These are phyloP conservation scores for Hemisphaericaspora xylofermentans DNA, from an alignment of 1,139 yeast species.

Conservation along the genomic window DNA sequence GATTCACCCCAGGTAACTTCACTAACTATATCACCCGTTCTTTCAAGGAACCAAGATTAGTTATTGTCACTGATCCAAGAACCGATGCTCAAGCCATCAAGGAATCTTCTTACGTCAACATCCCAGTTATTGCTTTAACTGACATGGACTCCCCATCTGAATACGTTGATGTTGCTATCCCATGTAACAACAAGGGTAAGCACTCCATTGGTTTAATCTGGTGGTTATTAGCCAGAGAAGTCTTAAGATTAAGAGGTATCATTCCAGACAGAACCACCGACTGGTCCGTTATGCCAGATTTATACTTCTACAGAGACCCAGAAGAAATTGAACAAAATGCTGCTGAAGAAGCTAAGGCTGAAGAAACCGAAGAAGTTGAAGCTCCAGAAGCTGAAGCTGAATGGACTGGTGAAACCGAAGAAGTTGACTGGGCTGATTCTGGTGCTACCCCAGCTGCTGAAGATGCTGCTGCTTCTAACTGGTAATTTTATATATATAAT, in stretches of 20 bases:
- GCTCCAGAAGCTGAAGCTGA: conserved; percentile 49
- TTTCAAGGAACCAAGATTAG: conserved; percentile 99
- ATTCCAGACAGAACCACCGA: conserved; percentile 94
- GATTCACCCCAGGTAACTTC: conserved; percentile 99
- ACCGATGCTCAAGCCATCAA: conserved; percentile 99
- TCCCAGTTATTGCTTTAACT: conserved; percentile 98
- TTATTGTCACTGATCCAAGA: conserved; percentile 99
- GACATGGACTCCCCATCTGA: conserved; percentile 99
- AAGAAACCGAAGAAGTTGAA: conserved; percentile 52
- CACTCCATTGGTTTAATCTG: conserved; percentile 99
- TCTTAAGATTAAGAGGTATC: conserved; percentile 98
- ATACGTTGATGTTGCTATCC: conserved; percentile 99
- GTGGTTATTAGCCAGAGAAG: conserved; percentile 99
- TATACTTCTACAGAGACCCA: conserved; percentile 99
- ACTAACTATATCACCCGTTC: conserved; percentile 99
- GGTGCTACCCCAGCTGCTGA: conserved; percentile 72
- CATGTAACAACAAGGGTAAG: conserved; percentile 99
- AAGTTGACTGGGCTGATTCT: conserved; percentile 62
- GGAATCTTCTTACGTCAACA: conserved; percentile 99
- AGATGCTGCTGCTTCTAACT: conserved; percentile 70
- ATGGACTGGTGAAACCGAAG: conserved; percentile 61
- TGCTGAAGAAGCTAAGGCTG: conserved; percentile 63
- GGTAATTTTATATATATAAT: conserved; percentile 32
- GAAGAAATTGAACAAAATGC: conserved; percentile 94
- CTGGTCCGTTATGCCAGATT: conserved; percentile 99